Conservation (phyloP, 306 rosid genomes). For the Gastrolobium villosum region DNA sequence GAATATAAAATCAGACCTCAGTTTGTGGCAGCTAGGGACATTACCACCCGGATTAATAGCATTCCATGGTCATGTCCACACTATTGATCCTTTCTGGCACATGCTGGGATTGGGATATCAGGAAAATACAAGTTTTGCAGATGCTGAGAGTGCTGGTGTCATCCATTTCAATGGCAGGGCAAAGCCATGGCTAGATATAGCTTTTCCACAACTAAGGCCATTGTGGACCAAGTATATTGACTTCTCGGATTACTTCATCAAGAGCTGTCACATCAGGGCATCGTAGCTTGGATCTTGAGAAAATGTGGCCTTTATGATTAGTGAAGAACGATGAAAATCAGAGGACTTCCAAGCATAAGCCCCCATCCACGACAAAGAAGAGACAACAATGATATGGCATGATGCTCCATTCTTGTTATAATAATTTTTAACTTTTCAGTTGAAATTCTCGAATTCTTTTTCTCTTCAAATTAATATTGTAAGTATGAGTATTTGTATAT, state of each 20-base stretch:
- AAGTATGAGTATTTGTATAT: constrained; percentile 41
- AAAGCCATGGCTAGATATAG: constrained; percentile 98
- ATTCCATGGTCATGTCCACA: constrained; percentile 85
- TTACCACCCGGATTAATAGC: constrained; percentile 96
- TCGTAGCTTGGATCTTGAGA: constrained; percentile 61
- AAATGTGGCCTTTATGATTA: constrained; percentile 44
- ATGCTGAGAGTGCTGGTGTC: constrained; percentile 84
- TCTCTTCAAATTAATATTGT: constrained; percentile 39
- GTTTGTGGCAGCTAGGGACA: constrained; percentile 96
- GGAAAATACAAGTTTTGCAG: constrained; percentile 73
- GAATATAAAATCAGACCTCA: constrained; percentile 92
- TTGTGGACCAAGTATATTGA: constrained; percentile 84
- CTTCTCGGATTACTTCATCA: constrained; percentile 89
- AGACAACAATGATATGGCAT: constrained; percentile 45
- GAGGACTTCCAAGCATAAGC: constrained; percentile 48
- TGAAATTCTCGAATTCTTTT: constrained; percentile 52
- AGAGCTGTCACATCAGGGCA: constrained; percentile 80
- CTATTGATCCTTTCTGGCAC: constrained; percentile 95
- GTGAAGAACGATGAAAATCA: constrained; percentile 55
- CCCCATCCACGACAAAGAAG: constrained; percentile 45
- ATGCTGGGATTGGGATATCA: constrained; percentile 97
- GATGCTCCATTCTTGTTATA: constrained; percentile 45
- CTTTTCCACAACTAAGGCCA: constrained; percentile 79
- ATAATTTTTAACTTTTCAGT: constrained; percentile 41
- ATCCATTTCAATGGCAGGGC: constrained; percentile 96